Evolutionary conservation across 2,329 filamentous ascomycete species (phyloP).

Genomic region (Claviceps sp.): DNA sequence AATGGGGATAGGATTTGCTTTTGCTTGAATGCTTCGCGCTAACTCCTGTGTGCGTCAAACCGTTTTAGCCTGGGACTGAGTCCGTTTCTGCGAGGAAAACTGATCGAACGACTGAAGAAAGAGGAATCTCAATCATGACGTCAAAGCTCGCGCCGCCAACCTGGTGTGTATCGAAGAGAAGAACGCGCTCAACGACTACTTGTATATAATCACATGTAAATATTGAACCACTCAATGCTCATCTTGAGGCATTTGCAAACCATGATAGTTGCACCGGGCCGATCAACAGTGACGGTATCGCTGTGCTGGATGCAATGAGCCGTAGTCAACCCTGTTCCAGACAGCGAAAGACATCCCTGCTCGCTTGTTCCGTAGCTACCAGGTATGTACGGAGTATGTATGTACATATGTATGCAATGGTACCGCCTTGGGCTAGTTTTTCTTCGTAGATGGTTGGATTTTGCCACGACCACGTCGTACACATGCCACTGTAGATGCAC

Average conservation of each 20-base stretch:
- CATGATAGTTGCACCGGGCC: neutral
- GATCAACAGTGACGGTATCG: neutral
- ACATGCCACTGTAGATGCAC: neutral
- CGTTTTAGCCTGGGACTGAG: conserved; percentile 17
- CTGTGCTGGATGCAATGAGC: neutral
- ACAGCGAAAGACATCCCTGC: neutral
- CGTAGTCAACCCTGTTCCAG: neutral
- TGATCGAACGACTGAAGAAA: conserved; percentile 37
- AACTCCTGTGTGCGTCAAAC: conserved; percentile 4
- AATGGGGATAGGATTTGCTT: neutral
- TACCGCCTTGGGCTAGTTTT: neutral
- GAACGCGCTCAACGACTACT: neutral
- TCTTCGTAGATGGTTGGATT: neutral
- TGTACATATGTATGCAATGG: neutral
- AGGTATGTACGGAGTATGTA: too few relatives aligned
- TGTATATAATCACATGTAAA: neutral
- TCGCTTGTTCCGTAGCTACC: neutral
- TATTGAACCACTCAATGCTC: neutral
- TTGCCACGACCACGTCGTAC: neutral
- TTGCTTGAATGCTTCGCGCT: conserved; percentile 7
- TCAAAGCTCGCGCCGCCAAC: neutral
- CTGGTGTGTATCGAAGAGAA: neutral
- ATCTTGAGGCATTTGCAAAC: neutral
- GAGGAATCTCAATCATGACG: conserved; percentile 21
- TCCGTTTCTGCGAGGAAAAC: conserved; percentile 36